These are phyloP conservation scores for Trypanosoma rangeli DNA, from an alignment of 208 protist species.

Conservation along the genomic window DNA sequence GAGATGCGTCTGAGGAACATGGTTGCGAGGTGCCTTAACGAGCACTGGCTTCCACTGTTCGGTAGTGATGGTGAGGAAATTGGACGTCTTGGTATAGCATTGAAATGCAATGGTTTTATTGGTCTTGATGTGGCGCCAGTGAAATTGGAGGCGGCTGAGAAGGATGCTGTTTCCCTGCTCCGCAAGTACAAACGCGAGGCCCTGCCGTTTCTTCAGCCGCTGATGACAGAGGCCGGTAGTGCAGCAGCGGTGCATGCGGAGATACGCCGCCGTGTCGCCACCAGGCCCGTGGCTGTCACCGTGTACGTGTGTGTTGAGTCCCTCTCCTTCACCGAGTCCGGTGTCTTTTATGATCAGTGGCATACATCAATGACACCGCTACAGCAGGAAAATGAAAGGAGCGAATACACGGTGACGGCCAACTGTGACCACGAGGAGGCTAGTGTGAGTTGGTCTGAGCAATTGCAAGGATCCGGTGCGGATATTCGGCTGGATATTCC, in stretches of 20 bases:
- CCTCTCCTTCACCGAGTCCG: slow-evolving; percentile 5
- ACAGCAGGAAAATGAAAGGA: not conserved
- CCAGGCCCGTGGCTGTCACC: slow-evolving; percentile 17
- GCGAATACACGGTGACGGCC: slow-evolving; percentile 12
- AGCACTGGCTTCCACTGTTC: slow-evolving; percentile 27
- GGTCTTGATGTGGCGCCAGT: not conserved
- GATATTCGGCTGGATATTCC: slow-evolving; percentile 25
- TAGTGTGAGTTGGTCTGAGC: not conserved
- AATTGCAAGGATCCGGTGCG: not conserved
- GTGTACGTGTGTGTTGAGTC: slow-evolving; percentile 21
- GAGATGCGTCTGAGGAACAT: slow-evolving; percentile 24
- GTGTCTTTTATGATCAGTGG: too few relatives aligned
- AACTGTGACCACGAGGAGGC: slow-evolving; percentile 11
- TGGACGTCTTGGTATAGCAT: slow-evolving; percentile 11
- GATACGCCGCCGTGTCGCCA: slow-evolving; percentile 7
- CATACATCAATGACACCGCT: not conserved
- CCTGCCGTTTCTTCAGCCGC: slow-evolving; percentile 16
- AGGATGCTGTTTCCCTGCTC: slow-evolving; percentile 26
- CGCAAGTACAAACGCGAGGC: slow-evolving; percentile 18
- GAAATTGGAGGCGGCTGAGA: slow-evolving; percentile 12
- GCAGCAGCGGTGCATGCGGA: slow-evolving; percentile 14
- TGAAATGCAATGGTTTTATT: slow-evolving; percentile 23
- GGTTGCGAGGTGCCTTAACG: slow-evolving; percentile 5
- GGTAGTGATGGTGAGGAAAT: slow-evolving; percentile 4
- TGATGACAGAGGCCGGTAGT: slow-evolving; percentile 9